Evolutionary conservation across 768 basidiomycete genomes (phyloP).

Genomic region (Peribolospora kevripleyi): DNA sequence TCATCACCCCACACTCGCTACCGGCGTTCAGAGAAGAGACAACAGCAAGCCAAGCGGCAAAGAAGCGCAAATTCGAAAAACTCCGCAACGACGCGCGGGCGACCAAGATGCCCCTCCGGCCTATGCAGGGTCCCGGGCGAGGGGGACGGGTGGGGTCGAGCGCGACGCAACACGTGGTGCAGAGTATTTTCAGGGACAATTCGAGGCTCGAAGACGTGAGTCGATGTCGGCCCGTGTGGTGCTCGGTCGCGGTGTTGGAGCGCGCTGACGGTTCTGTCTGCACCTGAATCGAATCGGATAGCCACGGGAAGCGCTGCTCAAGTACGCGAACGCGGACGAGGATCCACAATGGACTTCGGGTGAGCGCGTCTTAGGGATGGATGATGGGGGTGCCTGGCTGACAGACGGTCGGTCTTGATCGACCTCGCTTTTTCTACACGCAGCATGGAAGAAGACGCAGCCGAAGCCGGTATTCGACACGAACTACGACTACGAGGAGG

Average conservation of each 20-base stretch:
- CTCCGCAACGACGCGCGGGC: constrained; percentile 71
- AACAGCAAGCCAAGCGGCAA: constrained; percentile 16
- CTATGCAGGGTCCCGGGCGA: constrained; percentile 72
- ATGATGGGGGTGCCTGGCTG: neutral
- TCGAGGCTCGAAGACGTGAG: constrained; percentile 85
- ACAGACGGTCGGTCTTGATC: neutral
- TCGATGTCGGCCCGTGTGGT: constrained; percentile 17
- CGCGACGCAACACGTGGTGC: constrained; percentile 89
- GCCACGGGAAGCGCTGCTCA: constrained; percentile 92
- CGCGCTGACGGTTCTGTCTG: constrained; percentile 2
- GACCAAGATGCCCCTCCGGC: constrained; percentile 74
- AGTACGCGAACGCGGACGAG: constrained; percentile 55
- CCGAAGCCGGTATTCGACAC: constrained; percentile 50
- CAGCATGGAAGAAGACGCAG: constrained; percentile 70
- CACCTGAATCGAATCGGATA: constrained; percentile 18
- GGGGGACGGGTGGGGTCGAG: constrained; percentile 90
- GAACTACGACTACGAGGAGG: constrained; percentile 29
- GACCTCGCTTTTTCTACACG: neutral
- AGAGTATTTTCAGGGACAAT: constrained; percentile 74
- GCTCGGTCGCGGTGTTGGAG: neutral
- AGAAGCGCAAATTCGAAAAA: constrained; percentile 72
- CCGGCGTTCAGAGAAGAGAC: constrained; percentile 75
- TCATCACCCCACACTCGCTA: constrained; percentile 72
- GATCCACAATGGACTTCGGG: constrained; percentile 59
- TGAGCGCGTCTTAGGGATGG: constrained; percentile 19